Percentiles rank a stretch among this genome's conserved stretches.
phyloP scores from a whole-genome alignment of 169 alveolate genomes.

The Cryptosporidium baileyi region DNA sequence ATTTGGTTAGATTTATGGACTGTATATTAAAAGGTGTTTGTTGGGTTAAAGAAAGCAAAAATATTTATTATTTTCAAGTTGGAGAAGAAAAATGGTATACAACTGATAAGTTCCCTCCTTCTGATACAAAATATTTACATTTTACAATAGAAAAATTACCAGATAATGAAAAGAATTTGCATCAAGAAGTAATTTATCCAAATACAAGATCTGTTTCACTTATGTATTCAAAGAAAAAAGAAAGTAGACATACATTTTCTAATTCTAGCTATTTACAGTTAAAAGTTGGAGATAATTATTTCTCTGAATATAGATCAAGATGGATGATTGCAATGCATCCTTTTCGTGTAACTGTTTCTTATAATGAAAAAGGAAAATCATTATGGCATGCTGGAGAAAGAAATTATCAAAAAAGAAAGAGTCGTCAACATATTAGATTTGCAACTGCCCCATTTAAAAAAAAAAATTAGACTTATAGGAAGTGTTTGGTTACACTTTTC shows the following conservation, averaged over 20 bases:
- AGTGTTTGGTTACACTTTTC: conserved; percentile 71
- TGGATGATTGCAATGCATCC: conserved; percentile 79
- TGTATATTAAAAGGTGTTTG: conserved; percentile 72
- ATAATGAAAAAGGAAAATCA: conserved; percentile 49
- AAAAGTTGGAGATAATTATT: conserved; percentile 57
- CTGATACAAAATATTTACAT: conserved; percentile 52
- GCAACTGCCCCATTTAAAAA: conserved; percentile 51
- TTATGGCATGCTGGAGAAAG: conserved; percentile 63
- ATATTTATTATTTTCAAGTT: conserved; percentile 76
- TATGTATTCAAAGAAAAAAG: conserved; percentile 9
- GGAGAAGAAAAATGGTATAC: conserved; percentile 75
- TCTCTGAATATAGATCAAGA: conserved; percentile 69
- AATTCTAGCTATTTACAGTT: conserved; percentile 36
- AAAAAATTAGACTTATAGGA: conserved; percentile 66
- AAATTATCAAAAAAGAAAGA: conserved; percentile 35
- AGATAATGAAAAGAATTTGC: conserved; percentile 42
- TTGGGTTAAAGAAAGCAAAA: conserved; percentile 72
- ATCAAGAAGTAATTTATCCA: conserved; percentile 25
- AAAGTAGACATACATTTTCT: not conserved
- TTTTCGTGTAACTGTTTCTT: conserved; percentile 72
- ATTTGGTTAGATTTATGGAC: conserved; percentile 74
- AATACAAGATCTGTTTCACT: conserved; percentile 52
- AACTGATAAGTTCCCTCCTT: conserved; percentile 71
- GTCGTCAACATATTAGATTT: conserved; percentile 60
- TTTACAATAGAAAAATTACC: conserved; percentile 49